These are phyloP conservation scores for Exophiala sp. DNA, from an alignment of 2,329 filamentous ascomycete genomes.

Conservation along the genomic window DNA sequence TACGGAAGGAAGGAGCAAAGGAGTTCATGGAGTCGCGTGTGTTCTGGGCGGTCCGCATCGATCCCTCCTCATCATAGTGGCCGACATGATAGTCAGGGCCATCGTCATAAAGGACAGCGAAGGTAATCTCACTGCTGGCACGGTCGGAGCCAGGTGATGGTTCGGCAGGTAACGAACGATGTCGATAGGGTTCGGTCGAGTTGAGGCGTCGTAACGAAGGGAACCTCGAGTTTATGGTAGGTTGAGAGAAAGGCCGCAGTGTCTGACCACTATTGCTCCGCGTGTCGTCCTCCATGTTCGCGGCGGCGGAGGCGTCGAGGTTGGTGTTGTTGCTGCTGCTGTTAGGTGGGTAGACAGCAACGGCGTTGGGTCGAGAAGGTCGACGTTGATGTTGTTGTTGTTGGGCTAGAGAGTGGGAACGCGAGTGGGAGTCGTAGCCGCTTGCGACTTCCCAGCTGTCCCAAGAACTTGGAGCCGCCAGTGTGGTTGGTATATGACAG, in stretches of 20 bases:
- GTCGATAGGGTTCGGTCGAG: constrained; percentile 27
- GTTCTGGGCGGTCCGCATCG: constrained; percentile 21
- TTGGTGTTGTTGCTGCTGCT: constrained; percentile 3
- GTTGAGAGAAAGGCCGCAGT: constrained; percentile 26
- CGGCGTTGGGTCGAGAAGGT: constrained; percentile 8
- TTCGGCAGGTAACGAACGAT: constrained; percentile 27
- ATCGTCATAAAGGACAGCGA: constrained; percentile 30
- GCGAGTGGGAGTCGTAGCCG: constrained; percentile 26
- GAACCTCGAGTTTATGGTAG: constrained; percentile 27
- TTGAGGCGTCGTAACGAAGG: constrained; percentile 28
- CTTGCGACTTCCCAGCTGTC: constrained; percentile 28
- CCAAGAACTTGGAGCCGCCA: constrained; percentile 22
- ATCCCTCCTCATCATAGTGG: constrained; percentile 27
- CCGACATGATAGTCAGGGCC: constrained; percentile 29
- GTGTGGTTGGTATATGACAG: constrained; percentile 15
- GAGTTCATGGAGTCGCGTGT: constrained; percentile 26
- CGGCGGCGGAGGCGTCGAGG: constrained; percentile 3
- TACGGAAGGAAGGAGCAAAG: constrained; percentile 29
- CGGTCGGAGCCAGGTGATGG: constrained; percentile 27
- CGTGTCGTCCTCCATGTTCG: constrained; percentile 25
- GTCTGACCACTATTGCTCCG: constrained; percentile 20
- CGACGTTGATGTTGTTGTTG: constrained; percentile 1
- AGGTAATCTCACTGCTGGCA: constrained; percentile 28
- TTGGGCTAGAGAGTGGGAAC: constrained; percentile 9
- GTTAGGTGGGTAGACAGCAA: constrained; percentile 1